Evolutionary conservation across 306 rosid genomes (phyloP).

Genomic region (Vigna radiata): DNA sequence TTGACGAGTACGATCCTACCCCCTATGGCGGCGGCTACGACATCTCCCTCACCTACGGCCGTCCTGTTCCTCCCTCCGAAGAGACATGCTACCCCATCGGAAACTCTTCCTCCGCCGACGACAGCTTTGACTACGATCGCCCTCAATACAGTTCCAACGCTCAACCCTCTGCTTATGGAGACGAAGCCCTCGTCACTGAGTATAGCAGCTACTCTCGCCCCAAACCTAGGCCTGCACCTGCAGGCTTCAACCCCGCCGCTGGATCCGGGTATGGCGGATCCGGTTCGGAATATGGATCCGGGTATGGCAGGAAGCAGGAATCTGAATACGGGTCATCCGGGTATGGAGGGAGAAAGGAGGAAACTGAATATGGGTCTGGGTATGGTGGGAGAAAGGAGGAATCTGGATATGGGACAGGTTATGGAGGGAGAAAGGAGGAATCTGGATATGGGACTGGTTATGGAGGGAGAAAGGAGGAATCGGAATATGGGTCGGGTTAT

Average conservation of each 20-base stretch:
- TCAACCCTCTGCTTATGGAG: constrained; percentile 76
- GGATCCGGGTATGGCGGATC: constrained; percentile 34
- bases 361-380: neutral
- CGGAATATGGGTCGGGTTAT: constrained; percentile 34
- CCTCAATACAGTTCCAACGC: constrained; percentile 61
- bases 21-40: constrained; percentile 76
- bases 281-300: constrained; percentile 38
- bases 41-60: constrained; percentile 59
- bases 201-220: constrained; percentile 75
- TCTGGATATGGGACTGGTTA: neutral
- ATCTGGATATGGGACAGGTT: neutral
- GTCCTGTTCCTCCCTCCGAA: constrained; percentile 60
- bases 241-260: constrained; percentile 35
- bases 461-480: constrained; percentile 22
- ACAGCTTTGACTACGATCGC: constrained; percentile 72
- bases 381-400: constrained; percentile 1
- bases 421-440: neutral
- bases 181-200: constrained; percentile 70
- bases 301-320: constrained; percentile 35
- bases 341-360: neutral
- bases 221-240: constrained; percentile 59
- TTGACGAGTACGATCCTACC: constrained; percentile 63
- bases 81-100: constrained; percentile 73
- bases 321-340: constrained; percentile 34
- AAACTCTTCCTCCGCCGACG: constrained; percentile 35